Base-by-base conservation (phyloP, 1,284 basidiomycete species). In the Crucibulum parvulum region DNA sequence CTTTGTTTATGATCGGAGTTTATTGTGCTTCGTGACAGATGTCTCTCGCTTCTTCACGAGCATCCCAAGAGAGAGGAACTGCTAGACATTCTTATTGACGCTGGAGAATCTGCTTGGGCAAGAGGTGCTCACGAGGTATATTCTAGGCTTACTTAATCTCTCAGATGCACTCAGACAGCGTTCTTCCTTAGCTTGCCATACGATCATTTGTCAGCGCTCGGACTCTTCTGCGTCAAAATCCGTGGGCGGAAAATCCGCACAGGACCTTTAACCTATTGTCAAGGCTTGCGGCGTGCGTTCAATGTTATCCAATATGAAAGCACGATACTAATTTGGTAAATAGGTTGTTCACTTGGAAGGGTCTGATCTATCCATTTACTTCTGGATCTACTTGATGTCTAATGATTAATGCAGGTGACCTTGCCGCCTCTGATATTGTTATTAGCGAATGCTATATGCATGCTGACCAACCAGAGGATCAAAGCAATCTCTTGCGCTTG, bases 61-160 rank as follows among this genome's bases (percentile, higher is more conserved):
- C 84, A 89, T 68, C 76, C 83, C 0, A 86, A 85, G 64, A 81
- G 87, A 53, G 85, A 87, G 58, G 86, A 88, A 64, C 67, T 90
- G 24, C 69, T 90, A 34, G 78, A 83, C 56, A 80, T 89, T 31
- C 75, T 90, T 8, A 83, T 89, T 36, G 84, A 89, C 56, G 88
- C 89, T 31, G 89, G 88, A 1, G 87, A 90, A 66, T 85, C 87
- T 46, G 88, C 89, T 3, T 86, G 87, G 79, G 81, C 84, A 13
- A 81, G 88, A 54, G 89, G 89, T 37, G 89, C 89, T 39, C 89
- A 91, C 67, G 89, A 91, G 78, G 88, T 89, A 68, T 53, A 56
- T 61, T 31, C 41, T 24, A 35, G 38, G 38, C 18, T 50, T 34
- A 16, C 15, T 5, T 50, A 50, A 11, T 11, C 13, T 15, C 11